Evolutionary conservation across 768 basidiomycete genomes (phyloP), one percentile per base, ranked within the genome.

Genomic region (Suillus americanus): DNA sequence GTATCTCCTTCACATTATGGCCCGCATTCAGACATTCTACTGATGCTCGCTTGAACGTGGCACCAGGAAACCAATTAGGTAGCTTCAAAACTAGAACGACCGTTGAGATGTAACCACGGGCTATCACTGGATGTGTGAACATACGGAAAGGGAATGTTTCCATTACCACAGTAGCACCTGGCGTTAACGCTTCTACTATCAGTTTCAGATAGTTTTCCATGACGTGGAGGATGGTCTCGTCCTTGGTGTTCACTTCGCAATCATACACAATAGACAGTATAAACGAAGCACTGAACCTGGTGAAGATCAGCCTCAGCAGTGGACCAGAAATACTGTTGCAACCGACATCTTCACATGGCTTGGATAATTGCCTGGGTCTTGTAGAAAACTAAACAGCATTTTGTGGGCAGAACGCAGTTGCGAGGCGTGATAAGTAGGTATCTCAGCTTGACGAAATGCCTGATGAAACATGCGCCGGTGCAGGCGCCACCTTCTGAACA

Each of bases 231-330:
- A 80, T 77, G 38, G 73, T 70, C 56, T 82, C 81, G 1, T 74
- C 74, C 38, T 73, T 65, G 9, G 77, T 69, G 18, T 73, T 73
- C 8, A 81, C 73, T 6, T 77, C 67, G 16, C 77, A 72, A 23
- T 80, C 83, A 48, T 83, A 84, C 16, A 78, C 73, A 16, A 83
- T 72, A 18, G 77, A 74, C 62, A 83, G 70, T 48, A 81, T 72
- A 2, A 80, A 74, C 1, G 78, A 71, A 16, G 79, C 74, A 10
- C 78, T 71, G 46, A 73, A 68, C 61, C 79, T 79, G 43, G 55
- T 8, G 3, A 7, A 5, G 1, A 14, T 67, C 45, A 37, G 61
- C 46, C 35, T 48, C 13, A 8, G 30, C 35, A 35, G 20, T 43
- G 28, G 40, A 53, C 30, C 14, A 53, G 25, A 23, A 54, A 43